A percentile compares a stretch with the other conserved stretches of the same genome.
phyloP scores from a whole-genome alignment of 2,329 filamentous ascomycete genomes.

The Paramyrothecium roridum region DNA sequence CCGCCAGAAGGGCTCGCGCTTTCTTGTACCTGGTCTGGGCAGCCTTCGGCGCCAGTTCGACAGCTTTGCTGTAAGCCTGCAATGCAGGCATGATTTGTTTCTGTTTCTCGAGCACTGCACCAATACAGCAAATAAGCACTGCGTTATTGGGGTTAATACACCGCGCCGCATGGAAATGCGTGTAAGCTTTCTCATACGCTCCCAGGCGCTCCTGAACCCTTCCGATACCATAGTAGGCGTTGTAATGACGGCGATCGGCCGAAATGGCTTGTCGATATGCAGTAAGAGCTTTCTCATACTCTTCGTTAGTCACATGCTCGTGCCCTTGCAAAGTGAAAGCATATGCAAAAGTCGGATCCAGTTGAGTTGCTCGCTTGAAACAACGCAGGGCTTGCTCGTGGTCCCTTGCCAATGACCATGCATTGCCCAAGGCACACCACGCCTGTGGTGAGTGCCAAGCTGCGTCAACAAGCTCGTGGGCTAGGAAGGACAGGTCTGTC shows the following conservation, averaged over 20 bases:
- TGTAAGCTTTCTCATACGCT: constrained; percentile 85
- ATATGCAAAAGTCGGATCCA: constrained; percentile 89
- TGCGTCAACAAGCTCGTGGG: constrained; percentile 83
- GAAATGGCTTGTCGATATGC: constrained; percentile 84
- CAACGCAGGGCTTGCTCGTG: constrained; percentile 93
- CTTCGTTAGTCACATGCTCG: constrained; percentile 92
- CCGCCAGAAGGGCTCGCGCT: constrained; percentile 77
- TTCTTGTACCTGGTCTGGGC: constrained; percentile 90
- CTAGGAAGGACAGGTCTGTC: constrained; percentile 85
- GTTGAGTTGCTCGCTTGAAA: constrained; percentile 89
- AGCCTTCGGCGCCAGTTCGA: constrained; percentile 75
- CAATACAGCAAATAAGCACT: constrained; percentile 89
- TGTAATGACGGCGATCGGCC: constrained; percentile 88
- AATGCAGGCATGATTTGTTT: constrained; percentile 78
- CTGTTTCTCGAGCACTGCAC: constrained; percentile 83
- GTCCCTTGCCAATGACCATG: constrained; percentile 86
- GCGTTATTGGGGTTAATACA: constrained; percentile 92
- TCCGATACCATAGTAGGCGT: constrained; percentile 92
- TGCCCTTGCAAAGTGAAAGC: constrained; percentile 95
- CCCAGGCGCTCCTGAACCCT: constrained; percentile 86
- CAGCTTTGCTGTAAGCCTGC: constrained; percentile 76
- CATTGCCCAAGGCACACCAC: constrained; percentile 94
- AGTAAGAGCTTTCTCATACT: constrained; percentile 89
- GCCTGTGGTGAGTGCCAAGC: constrained; percentile 89
- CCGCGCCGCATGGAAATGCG: constrained; percentile 85